Evolutionary conservation across 2,329 filamentous ascomycete genomes (phyloP).

Genomic region (Lasiodiplodia hormozganensis): DNA sequence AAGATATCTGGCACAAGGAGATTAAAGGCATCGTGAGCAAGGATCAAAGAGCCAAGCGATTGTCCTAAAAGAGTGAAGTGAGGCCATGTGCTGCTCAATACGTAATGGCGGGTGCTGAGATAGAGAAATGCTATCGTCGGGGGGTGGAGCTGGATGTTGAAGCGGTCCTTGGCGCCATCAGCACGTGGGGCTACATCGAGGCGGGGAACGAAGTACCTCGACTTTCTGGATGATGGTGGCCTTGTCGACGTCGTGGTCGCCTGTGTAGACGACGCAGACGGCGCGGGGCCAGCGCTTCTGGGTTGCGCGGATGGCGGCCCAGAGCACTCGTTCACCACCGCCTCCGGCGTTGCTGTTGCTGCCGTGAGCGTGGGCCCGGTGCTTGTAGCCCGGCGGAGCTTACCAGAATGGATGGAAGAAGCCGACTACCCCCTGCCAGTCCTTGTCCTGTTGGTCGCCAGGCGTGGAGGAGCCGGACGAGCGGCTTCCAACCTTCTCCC

Average conservation of each 20-base stretch:
- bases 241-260: constrained; percentile 89
- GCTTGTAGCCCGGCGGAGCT: constrained; percentile 1
- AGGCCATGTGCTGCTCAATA: constrained; percentile 86
- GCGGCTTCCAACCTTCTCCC: constrained; percentile 71
- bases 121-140: constrained; percentile 89
- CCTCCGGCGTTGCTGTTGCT: constrained; percentile 85
- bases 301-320: constrained; percentile 91
- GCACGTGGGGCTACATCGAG: background rate
- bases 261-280: constrained; percentile 92
- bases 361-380: constrained; percentile 34
- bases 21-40: constrained; percentile 93
- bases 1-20: constrained; percentile 92
- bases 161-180: constrained; percentile 61
- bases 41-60: constrained; percentile 82
- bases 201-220: constrained; percentile 59
- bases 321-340: constrained; percentile 93
- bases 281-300: constrained; percentile 88
- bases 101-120: constrained; percentile 84
- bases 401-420: constrained; percentile 99
- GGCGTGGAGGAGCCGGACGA: constrained; percentile 54
- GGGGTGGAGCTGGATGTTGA: constrained; percentile 88
- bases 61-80: constrained; percentile 94
- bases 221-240: constrained; percentile 78
- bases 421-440: constrained; percentile 86
- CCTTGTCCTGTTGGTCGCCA: constrained; percentile 55